A percentile compares a stretch with the other conserved stretches of the same genome.
Conservation (phyloP, 2,329 filamentous ascomycete species). For the Cephalotrichum gorgonifer region DNA sequence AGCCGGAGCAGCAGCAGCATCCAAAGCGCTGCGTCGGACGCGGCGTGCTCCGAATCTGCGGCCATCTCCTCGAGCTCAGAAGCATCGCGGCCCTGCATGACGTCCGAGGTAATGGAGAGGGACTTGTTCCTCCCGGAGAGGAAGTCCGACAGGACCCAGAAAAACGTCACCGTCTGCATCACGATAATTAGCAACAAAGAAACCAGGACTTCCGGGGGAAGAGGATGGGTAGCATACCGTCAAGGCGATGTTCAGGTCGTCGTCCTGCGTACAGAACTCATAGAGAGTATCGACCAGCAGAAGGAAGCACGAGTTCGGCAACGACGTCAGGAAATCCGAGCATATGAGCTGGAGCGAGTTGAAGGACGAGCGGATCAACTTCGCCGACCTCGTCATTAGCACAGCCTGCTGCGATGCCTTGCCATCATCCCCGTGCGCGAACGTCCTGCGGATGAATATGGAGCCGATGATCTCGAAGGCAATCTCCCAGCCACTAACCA, state of each 20-base stretch:
- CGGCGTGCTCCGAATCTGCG: slow-evolving; percentile 44
- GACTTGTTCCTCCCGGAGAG: slow-evolving; percentile 51
- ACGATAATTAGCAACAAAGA: slow-evolving; percentile 9
- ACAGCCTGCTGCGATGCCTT: slow-evolving; percentile 18
- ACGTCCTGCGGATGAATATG: slow-evolving; percentile 51
- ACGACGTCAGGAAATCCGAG: slow-evolving; percentile 78
- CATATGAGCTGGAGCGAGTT: slow-evolving; percentile 84
- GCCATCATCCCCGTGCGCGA: slow-evolving; percentile 20
- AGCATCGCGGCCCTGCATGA: slow-evolving; percentile 39
- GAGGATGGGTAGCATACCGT: slow-evolving; percentile 45
- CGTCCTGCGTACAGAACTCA: slow-evolving; percentile 78
- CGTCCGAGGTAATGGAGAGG: slow-evolving; percentile 45
- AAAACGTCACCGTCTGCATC: slow-evolving; percentile 73
- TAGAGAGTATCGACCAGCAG: slow-evolving; percentile 79
- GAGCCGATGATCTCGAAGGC: slow-evolving; percentile 78
- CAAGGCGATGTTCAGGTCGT: slow-evolving; percentile 90
- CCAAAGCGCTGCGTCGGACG: slow-evolving; percentile 65
- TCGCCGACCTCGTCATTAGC: slow-evolving; percentile 51
- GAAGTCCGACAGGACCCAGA: slow-evolving; percentile 91
- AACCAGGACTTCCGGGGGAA: background rate
- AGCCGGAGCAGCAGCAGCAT: slow-evolving; percentile 64
- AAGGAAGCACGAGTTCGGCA: slow-evolving; percentile 61
- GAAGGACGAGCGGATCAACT: slow-evolving; percentile 78
- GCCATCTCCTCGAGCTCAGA: slow-evolving; percentile 48
- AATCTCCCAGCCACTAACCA: slow-evolving; percentile 75